Evolutionary conservation across 1,139 yeast genomes (phyloP).

Genomic region (Saccharomyces hybrid): DNA sequence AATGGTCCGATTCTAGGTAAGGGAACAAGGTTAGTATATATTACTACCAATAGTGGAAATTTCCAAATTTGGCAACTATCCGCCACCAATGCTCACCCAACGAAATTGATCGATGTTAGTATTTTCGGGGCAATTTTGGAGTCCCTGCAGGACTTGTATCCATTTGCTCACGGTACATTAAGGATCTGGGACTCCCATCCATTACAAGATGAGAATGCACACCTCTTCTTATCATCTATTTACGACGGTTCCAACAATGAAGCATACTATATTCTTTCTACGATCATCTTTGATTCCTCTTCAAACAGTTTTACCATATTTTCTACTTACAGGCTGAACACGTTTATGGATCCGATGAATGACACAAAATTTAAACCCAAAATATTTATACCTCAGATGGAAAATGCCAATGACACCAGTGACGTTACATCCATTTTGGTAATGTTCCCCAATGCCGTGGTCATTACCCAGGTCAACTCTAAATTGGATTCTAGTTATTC

Average conservation of each 20-base stretch:
- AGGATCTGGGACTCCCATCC: slow-evolving; percentile 48
- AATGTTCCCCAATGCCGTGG: slow-evolving; percentile 51
- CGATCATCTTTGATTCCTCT: slow-evolving; percentile 43
- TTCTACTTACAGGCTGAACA: slow-evolving; percentile 53
- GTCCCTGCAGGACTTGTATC: slow-evolving; percentile 38
- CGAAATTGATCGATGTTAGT: slow-evolving; percentile 33
- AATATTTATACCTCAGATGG: slow-evolving; percentile 45
- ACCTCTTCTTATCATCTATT: slow-evolving; percentile 44
- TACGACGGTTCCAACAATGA: slow-evolving; percentile 24
- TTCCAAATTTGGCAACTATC: slow-evolving; percentile 43
- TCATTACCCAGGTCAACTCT: slow-evolving; percentile 56
- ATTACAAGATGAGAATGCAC: slow-evolving; percentile 34
- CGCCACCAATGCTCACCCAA: slow-evolving; percentile 36
- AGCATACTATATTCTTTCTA: slow-evolving; percentile 43
- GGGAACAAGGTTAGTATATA: slow-evolving; percentile 42
- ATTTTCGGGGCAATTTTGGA: slow-evolving; percentile 34
- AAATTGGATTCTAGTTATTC: slow-evolving; percentile 37
- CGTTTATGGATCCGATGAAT: slow-evolving; percentile 32
- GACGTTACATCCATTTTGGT: slow-evolving; percentile 61
- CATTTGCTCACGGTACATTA: slow-evolving; percentile 36
- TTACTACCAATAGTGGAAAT: slow-evolving; percentile 38
- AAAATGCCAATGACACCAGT: slow-evolving; percentile 5
- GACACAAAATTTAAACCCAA: slow-evolving; percentile 35
- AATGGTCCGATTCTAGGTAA: slow-evolving; percentile 48
- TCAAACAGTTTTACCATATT: slow-evolving; percentile 47